Base-by-base conservation (phyloP, 2,329 filamentous ascomycete species). In the Talaromyces albobiverticillius region DNA sequence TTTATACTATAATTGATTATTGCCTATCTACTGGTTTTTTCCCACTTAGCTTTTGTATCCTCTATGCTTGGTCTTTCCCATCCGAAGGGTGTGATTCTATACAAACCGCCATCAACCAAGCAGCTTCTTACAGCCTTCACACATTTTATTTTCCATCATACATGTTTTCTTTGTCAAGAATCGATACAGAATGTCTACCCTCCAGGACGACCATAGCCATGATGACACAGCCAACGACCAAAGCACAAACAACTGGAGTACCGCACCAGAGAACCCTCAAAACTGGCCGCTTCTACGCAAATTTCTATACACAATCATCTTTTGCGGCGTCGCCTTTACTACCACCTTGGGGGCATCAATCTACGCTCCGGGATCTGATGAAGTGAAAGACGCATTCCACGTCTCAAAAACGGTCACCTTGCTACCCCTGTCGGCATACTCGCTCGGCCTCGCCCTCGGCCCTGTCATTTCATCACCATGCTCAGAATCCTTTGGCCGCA, bases 401-500 rank as follows among this genome's bases (percentile, higher is more conserved):
- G 41, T 53, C 40, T 46, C 40, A 9, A n/a, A 25, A n/a, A 53
- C 50, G 3, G 42, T 46, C 11, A 20, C 50, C 16, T 20, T 53
- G 26, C 40, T 53, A 8, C 25, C 18, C 9, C 16, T 46, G 20
- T 34, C 50, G 8, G 25, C 45, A 14, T 53, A 31, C 20, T 32
- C 16, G 5, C 13, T 53, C 20, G 50, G 50, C 14, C 41, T 53
- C 8, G 20, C 40, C 2, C 16, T 53, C 2, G 61, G 62, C 1
- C 62, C 62, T 25, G 40, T 64, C 7, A 56, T 62, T 9, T 60
- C 58, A 3, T 60, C 59, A 1, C 62, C 62, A 22, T 49, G 62
- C 2, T 61, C 58, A 14, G 62, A 64, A 31, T 61, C 60, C 2
- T 46, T 62, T 11, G 62, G 62, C 2, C 57, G 62, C 48, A 59